Evolutionary conservation across 1,139 yeast genomes (phyloP), one percentile per base, ranked within the genome.

Genomic region (Sugiyamaella castrensis): DNA sequence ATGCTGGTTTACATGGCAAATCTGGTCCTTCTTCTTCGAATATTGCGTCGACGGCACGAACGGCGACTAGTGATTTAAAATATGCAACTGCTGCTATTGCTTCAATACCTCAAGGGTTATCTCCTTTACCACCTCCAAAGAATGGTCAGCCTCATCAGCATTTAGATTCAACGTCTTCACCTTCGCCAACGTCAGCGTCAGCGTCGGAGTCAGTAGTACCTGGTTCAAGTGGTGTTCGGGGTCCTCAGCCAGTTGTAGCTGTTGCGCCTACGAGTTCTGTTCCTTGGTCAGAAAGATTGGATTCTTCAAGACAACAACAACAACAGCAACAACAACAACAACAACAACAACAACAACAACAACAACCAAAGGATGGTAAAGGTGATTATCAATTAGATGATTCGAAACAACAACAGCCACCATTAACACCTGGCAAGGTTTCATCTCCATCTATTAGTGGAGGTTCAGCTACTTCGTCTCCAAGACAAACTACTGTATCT

Each of bases 41-140:
- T n/a, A n/a, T n/a, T n/a, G 44, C 39, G 87, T 87, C 2, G 87
- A 87, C 0, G 0, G 76, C 82, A n/a, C 87, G 87, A n/a, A 70
- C 80, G 9, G 76, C 78, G 45, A 83, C 84, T 1, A 73, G 77
- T 1, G 84, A 79, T 50, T 71, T 84, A 53, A 83, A 83, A 58
- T 84, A 88, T 79, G 78, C 92, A 0, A 77, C 84, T 0, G 86
- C 88, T 1, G 84, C 84, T 2, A 81, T 83, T 11, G 79, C 79
- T 2, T 8, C 48, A 15, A 51, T 58, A 28, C 63, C 67, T 2
- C 58, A 51, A 11, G 67, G 67, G 11, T 46, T 63, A 24, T 55
- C 62, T 11, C 65, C 69, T 6, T 43, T 63, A 29, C 66, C 67
- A 6, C 67, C 68, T 15, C 63, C 66, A 15, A 43, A 43, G 31